Conservation (phyloP, 305 asterid species). For the Euphrasia arctica region DNA sequence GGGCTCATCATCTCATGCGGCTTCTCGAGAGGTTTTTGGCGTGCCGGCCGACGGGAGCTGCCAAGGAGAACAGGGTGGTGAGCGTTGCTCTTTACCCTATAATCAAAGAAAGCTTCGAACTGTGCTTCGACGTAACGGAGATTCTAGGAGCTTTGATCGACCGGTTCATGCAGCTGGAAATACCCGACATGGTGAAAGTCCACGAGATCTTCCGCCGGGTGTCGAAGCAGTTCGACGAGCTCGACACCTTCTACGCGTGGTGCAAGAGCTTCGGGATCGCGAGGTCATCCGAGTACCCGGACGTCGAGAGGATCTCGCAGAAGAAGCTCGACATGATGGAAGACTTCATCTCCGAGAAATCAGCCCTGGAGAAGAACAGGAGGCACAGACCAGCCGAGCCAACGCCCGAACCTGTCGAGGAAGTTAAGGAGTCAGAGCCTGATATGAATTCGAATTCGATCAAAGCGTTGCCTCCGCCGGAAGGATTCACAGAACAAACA, state of each 20-base stretch:
- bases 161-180: constrained; percentile 70
- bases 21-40: constrained; percentile 72
- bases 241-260: constrained; percentile 71
- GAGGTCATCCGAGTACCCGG: constrained; percentile 62
- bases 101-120: constrained; percentile 66
- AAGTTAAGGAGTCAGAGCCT: constrained; percentile 20
- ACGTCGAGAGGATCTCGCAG: constrained; percentile 60
- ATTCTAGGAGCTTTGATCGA: constrained; percentile 56
- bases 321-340: constrained; percentile 79
- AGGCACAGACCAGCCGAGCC: neutral
- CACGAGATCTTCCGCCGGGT: constrained; percentile 51
- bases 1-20: constrained; percentile 56
- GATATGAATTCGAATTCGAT: neutral
- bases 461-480: constrained; percentile 42
- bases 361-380: constrained; percentile 36
- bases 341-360: constrained; percentile 59
- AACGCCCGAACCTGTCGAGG: constrained; percentile 20
- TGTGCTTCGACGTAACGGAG: constrained; percentile 59
- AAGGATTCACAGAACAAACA: constrained; percentile 23
- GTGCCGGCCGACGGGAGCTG: constrained; percentile 79
- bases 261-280: constrained; percentile 52
- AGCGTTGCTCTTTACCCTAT: constrained; percentile 56
- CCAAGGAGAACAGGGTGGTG: constrained; percentile 61
- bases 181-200: constrained; percentile 54
- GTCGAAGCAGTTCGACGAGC: constrained; percentile 75